Conservation (phyloP, 257 asterid genomes). For the Lycium barbarum region DNA sequence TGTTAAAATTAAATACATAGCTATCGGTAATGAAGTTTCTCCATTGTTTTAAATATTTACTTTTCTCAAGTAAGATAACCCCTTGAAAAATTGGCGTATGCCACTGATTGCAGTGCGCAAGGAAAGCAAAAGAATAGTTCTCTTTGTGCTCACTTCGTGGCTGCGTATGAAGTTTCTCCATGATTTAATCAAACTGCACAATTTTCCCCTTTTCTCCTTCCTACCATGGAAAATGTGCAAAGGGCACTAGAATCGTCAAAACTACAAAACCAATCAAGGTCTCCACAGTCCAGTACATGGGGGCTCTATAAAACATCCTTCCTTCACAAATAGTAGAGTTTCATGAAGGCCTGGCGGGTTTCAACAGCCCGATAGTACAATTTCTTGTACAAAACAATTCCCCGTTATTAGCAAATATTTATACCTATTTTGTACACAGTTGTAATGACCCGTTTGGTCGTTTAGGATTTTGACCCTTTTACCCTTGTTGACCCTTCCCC, state of each 20-base stretch:
- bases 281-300: slow-evolving; percentile 37
- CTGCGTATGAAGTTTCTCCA: slow-evolving; percentile 26
- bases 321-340: slow-evolving; percentile 44
- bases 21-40: slow-evolving; percentile 45
- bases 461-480: too few species aligned
- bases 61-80: too few species aligned
- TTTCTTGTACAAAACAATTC: slow-evolving; percentile 27
- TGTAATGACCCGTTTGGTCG: too few species aligned
- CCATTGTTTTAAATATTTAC: too few species aligned
- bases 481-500: too few species aligned
- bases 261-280: slow-evolving; percentile 38
- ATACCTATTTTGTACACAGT: slow-evolving; percentile 33
- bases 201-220: slow-evolving; percentile 24
- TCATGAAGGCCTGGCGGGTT: not conserved
- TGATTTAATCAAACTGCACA: not conserved
- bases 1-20: slow-evolving; percentile 48
- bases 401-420: slow-evolving; percentile 41
- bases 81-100: too few species aligned
- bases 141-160: too few species aligned
- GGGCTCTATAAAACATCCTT: slow-evolving; percentile 21
- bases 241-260: slow-evolving; percentile 12
- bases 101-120: too few species aligned
- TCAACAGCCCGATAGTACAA: slow-evolving; percentile 34
- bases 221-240: slow-evolving; percentile 44
- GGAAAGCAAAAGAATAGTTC: too few species aligned